phyloP scores from a whole-genome alignment of 768 basidiomycete species.

The Cubamyces lactineus region DNA sequence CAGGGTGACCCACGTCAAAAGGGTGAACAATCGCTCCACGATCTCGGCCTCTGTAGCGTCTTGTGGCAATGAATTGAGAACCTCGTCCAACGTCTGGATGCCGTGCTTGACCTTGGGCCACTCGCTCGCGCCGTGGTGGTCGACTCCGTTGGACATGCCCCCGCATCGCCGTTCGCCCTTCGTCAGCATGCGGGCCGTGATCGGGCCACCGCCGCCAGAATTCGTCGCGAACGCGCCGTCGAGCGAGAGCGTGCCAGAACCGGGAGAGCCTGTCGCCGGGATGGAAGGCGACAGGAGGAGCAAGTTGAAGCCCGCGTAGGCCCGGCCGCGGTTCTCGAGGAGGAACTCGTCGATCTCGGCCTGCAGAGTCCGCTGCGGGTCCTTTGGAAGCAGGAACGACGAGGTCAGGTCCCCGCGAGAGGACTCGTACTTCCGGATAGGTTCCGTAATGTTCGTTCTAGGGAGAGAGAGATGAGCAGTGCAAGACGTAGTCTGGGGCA shows the following conservation, averaged over 20 bases:
- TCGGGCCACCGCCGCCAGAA: conserved; percentile 64
- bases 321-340: conserved; percentile 43
- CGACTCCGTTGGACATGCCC: conserved; percentile 77
- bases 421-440: conserved; percentile 46
- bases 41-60: conserved; percentile 53
- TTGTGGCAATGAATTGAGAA: conserved; percentile 44
- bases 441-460: conserved; percentile 87
- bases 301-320: conserved; percentile 83
- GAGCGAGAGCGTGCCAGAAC: conserved; percentile 41
- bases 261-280: not conserved
- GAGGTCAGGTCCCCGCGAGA: conserved; percentile 74
- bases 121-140: conserved; percentile 56
- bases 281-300: conserved; percentile 58
- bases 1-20: conserved; percentile 63
- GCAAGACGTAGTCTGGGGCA: not conserved
- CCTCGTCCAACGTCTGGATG: conserved; percentile 45
- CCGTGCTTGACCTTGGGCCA: conserved; percentile 82
- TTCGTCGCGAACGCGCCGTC: conserved; percentile 68
- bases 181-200: conserved; percentile 58
- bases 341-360: conserved; percentile 52
- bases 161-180: conserved; percentile 52
- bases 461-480: conserved; percentile 12
- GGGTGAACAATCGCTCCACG: conserved; percentile 59
- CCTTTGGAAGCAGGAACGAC: conserved; percentile 63
- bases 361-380: conserved; percentile 46